Evolutionary conservation across 2,329 filamentous ascomycete genomes (phyloP).

Genomic region (Colletotrichum truncatum): DNA sequence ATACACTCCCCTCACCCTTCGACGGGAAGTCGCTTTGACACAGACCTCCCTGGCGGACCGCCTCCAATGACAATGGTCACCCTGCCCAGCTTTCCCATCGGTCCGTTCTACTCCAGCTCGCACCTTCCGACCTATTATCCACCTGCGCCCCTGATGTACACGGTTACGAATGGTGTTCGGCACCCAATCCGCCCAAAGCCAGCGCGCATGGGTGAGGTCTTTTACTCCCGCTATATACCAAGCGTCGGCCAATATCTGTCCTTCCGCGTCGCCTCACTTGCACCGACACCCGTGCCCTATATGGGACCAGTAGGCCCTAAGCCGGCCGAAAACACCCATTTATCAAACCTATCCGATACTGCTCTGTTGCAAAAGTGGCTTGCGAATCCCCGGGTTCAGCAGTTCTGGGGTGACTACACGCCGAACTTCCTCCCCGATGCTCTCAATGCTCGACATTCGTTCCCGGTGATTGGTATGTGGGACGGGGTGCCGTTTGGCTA

Average conservation of each 20-base stretch:
- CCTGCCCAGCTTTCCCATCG: conserved; percentile 55
- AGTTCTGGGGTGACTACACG: conserved; percentile 82
- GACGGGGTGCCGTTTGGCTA: conserved; percentile 96
- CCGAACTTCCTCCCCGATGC: conserved; percentile 72
- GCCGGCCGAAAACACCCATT: conserved; percentile 49
- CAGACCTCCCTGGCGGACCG: conserved; percentile 50
- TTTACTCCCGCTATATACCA: conserved; percentile 89
- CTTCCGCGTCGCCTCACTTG: conserved; percentile 83
- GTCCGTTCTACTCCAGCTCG: conserved; percentile 83
- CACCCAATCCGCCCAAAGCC: conserved; percentile 91
- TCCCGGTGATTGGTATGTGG: conserved; percentile 93
- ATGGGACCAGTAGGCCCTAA: conserved; percentile 63
- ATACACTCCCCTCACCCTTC: conserved; percentile 39
- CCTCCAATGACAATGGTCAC: conserved; percentile 44
- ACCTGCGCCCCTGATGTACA: conserved; percentile 83
- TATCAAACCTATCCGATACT: conserved; percentile 59
- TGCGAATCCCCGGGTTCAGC: conserved; percentile 81
- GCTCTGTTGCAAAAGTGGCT: conserved; percentile 85
- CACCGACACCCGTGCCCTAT: conserved; percentile 70
- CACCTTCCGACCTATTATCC: conserved; percentile 93
- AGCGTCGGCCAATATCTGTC: conserved; percentile 86
- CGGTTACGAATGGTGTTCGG: conserved; percentile 78
- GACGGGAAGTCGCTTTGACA: conserved; percentile 31
- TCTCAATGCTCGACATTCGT: conserved; percentile 78
- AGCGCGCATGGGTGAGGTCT: conserved; percentile 87